Evolutionary conservation across 768 basidiomycete genomes (phyloP).

Genomic region (Daedalea quercina): DNA sequence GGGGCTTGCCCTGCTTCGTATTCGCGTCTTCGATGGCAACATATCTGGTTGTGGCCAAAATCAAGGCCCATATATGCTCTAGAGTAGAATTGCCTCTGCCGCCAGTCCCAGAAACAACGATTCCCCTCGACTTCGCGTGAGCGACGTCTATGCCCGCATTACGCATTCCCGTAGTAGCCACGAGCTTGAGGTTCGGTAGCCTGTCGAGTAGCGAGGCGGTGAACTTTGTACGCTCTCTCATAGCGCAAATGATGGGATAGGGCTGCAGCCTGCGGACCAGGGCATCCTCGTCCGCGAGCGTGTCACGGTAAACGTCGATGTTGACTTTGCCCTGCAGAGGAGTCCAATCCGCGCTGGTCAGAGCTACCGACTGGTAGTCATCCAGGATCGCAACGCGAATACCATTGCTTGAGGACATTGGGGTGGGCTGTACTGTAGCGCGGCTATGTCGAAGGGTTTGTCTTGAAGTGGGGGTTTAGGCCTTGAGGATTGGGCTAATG

Average conservation of each 20-base stretch:
- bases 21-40: slow-evolving; percentile 43
- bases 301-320: slow-evolving; percentile 45
- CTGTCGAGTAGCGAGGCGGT: slow-evolving; percentile 39
- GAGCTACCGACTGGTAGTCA: slow-evolving; percentile 50
- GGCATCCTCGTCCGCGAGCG: slow-evolving; percentile 43
- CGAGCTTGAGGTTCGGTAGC: slow-evolving; percentile 52
- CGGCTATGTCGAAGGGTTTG: too few relatives aligned
- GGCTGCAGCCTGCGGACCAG: slow-evolving; percentile 42
- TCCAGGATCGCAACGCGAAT: slow-evolving; percentile 50
- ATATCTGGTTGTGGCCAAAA: slow-evolving; percentile 45
- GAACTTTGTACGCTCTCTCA: slow-evolving; percentile 64
- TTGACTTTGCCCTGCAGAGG: slow-evolving; percentile 28
- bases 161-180: slow-evolving; percentile 49
- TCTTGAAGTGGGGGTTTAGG: too few relatives aligned
- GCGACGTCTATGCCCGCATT: slow-evolving; percentile 46
- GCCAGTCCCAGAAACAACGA: slow-evolving; percentile 46
- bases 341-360: slow-evolving; percentile 51
- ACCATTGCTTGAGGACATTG: slow-evolving; percentile 7
- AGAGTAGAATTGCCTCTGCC: slow-evolving; percentile 41
- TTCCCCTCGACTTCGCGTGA: slow-evolving; percentile 40
- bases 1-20: slow-evolving; percentile 35
- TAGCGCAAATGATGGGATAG: slow-evolving; percentile 54
- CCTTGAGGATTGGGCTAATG: too few relatives aligned
- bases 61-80: slow-evolving; percentile 61
- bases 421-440: background rate